A percentile compares a stretch with the other conserved stretches of the same genome.
phyloP scores from a whole-genome alignment of 768 basidiomycete species.

The Phaeotremella fagi region DNA sequence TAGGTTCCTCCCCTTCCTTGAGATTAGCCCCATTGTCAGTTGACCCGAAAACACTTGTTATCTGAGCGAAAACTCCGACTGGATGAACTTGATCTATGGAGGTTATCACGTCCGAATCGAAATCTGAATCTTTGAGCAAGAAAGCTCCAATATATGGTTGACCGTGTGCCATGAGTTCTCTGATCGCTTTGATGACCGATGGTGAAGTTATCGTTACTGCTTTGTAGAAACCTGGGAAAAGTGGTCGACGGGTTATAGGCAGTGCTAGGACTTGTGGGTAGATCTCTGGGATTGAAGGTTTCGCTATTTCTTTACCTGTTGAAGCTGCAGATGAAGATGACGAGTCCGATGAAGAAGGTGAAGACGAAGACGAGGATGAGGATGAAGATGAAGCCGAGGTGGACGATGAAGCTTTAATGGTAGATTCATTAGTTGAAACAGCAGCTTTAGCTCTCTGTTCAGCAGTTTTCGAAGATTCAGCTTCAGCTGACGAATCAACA shows the following conservation, averaged over 20 bases:
- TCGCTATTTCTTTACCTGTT: conserved; percentile 51
- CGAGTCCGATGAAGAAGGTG: conserved; percentile 1
- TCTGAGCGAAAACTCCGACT: conserved; percentile 95
- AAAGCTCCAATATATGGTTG: conserved; percentile 97
- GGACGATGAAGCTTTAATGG: conserved; percentile 11
- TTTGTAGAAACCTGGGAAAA: conserved; percentile 98
- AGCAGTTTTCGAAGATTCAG: conserved; percentile 24
- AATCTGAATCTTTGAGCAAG: conserved; percentile 85
- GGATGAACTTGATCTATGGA: conserved; percentile 80
- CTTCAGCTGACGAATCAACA: conserved; percentile 3
- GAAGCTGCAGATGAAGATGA: conserved; percentile 5
- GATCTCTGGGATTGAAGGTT: conserved; percentile 78
- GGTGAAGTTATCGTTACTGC: conserved; percentile 91
- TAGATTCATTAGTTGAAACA: conserved; percentile 2
- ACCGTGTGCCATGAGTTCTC: conserved; percentile 93
- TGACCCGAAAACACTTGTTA: conserved; percentile 66
- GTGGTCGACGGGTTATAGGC: conserved; percentile 87
- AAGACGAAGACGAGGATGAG: conserved; percentile 5
- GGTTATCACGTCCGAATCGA: conserved; percentile 88
- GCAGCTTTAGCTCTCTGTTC: conserved; percentile 22
- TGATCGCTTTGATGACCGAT: conserved; percentile 83
- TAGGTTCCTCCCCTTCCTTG: conserved; percentile 52
- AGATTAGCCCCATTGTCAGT: conserved; percentile 13
- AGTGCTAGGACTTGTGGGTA: conserved; percentile 94
- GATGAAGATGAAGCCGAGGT: conserved; percentile 16